phyloP scores from a whole-genome alignment of 495 filamentous ascomycete genomes.

The Trichoderma gamsii region DNA sequence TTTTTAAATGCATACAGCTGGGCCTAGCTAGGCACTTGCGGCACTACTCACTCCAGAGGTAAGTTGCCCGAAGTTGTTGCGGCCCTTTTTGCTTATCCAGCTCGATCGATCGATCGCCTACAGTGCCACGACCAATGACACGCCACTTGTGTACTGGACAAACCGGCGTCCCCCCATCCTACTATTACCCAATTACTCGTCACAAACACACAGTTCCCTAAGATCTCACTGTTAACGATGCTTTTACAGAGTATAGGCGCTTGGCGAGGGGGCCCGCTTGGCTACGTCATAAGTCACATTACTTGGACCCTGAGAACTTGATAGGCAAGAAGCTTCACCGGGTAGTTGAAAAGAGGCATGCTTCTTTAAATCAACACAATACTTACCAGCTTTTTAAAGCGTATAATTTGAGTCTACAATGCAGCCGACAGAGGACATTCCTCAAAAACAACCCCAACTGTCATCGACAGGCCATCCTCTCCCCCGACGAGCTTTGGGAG shows the following conservation, averaged over 20 bases:
- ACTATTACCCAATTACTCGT: background rate
- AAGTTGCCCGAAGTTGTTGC: slow-evolving; percentile 10
- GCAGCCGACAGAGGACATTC: slow-evolving; percentile 18
- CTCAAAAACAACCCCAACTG: slow-evolving; percentile 23
- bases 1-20: background rate
- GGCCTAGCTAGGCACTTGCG: background rate
- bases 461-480: slow-evolving; percentile 28
- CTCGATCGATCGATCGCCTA: slow-evolving; percentile 13
- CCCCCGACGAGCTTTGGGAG: slow-evolving; percentile 33
- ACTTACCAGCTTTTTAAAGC: slow-evolving; percentile 16
- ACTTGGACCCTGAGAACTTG: background rate
- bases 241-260: background rate
- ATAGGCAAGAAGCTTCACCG: background rate
- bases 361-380: background rate
- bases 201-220: background rate
- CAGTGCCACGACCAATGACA: background rate
- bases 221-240: background rate
- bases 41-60: background rate
- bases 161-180: background rate
- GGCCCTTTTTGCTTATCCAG: slow-evolving; percentile 9
- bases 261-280: background rate
- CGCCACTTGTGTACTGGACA: background rate
- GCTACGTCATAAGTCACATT: background rate
- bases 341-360: background rate
- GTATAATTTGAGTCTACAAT: slow-evolving; percentile 22